These are phyloP conservation scores for Zasmidium citrigriseum DNA, from an alignment of 2,329 filamentous ascomycete genomes.

Conservation along the genomic window DNA sequence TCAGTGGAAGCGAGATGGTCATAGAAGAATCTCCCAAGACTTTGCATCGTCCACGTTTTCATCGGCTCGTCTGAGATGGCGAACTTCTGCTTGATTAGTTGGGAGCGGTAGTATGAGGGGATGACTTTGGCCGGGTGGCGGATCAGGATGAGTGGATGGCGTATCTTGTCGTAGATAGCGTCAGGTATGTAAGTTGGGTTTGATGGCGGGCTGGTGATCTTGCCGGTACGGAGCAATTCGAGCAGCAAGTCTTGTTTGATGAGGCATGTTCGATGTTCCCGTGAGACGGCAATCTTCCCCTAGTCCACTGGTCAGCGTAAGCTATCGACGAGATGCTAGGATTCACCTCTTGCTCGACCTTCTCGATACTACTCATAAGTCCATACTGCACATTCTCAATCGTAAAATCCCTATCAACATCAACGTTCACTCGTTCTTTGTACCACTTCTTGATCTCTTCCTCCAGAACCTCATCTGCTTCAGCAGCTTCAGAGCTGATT, in stretches of 20 bases:
- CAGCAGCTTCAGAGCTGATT: background rate
- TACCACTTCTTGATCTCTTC: slow-evolving; percentile 1
- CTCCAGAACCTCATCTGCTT: background rate
- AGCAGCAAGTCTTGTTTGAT: background rate
- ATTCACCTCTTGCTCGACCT: background rate
- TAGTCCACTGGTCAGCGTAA: background rate
- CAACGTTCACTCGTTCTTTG: background rate
- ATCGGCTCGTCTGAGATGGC: background rate
- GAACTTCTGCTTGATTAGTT: background rate
- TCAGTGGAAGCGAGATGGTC: background rate
- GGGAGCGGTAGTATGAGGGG: background rate
- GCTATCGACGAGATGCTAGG: background rate
- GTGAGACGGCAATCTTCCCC: background rate
- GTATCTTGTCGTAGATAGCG: background rate
- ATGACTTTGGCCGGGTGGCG: background rate
- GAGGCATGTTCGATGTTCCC: background rate
- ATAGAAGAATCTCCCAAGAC: background rate
- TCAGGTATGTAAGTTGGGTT: slow-evolving; percentile 2
- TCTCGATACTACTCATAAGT: background rate
- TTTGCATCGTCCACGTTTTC: background rate
- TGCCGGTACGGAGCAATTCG: background rate
- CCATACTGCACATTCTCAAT: background rate
- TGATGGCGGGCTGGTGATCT: background rate
- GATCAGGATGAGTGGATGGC: background rate
- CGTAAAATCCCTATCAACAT: background rate